Evolutionary conservation across 2,329 filamentous ascomycete species (phyloP), one percentile per base, ranked within the genome.

Genomic region (Aureobasidium pullulans): DNA sequence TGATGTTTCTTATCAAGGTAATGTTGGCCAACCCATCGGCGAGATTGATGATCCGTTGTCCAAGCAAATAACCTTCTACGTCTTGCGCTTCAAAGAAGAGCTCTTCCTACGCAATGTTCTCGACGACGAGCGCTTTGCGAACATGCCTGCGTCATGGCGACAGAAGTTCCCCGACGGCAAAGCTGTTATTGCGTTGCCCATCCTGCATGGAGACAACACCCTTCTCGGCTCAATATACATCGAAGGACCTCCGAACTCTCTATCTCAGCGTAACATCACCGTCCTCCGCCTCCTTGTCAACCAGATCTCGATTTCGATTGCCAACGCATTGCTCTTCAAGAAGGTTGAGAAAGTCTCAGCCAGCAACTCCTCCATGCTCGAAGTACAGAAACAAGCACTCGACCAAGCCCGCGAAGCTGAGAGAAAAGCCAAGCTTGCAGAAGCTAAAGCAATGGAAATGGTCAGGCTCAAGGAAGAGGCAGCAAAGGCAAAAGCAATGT

Each of bases 381-480:
- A 84, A 59, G 80, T 90, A 62, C 89, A 93, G 70, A 90, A 88
- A 72, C 81, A 83, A 31, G 86, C 89, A 2, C 78, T 92, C 9
- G 81, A 81, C 3, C 86, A 90, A 68, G 88, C 89, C 11, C 79
- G 85, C 59, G 83, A 86, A 62, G 86, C 88, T 0, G 88, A 92
- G 71, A 81, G 81, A 62, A 90, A 91, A 70, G 88, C 89, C 9
- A 90, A 90, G 70, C 76, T 82, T 56, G 89, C 89, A 1, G 88
- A 92, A 70, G 84, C 86, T 0, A 84, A 90, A 68, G 89, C 89
- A 7, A 84, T 89, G 68, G 83, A 86, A 62, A 90, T 90, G 70
- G 88, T 92, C 69, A 87, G 89, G 72, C 80, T 92, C 40, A 90
- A 90, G 15, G 88, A 93, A 69, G 89, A 93, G 71, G 89, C 89